Base-by-base conservation (phyloP, 805 yeast species). In the Candida montana region DNA sequence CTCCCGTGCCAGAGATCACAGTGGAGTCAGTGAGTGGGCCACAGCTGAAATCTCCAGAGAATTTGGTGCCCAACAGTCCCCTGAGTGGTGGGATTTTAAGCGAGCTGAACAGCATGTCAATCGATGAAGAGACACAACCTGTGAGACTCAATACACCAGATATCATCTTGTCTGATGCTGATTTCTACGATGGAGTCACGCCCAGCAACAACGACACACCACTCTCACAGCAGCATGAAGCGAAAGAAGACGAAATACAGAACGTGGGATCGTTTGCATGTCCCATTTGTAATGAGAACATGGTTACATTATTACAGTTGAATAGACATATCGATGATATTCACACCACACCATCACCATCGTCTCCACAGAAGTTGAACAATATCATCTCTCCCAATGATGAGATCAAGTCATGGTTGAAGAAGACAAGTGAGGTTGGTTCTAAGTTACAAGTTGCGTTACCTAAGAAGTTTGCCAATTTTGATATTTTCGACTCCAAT, bases 251-350 rank as follows among this genome's bases (percentile, higher is more conserved):
- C 9, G 27, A 35, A 10, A 11, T 12, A 11, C 33, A 12, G 7
- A 23, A 30, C 16, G 44, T 8, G 20, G 26, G 18, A 8, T 20
- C 43, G 3, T 37, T 57, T 13, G 26, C 39, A 15, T 87, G 95
- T 53, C 95, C 95, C 2, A 80, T 87, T 1, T 87, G 95, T 54
- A 60, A 65, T 12, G 82, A 78, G 44, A 37, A 59, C 2, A 78
- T 83, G 81, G 60, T 75, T 7, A 69, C 74, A 6, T 58, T 81
- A 31, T 38, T 50, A 13, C 81, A 75, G 46, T 64, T 86, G 42
- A 84, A 84, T 57, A 67, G 69, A 33, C 96, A 87, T 59, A 61
- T 87, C 21, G 95, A 88, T 56, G 82, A 74, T 43, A 74, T 61
- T 8, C 96, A 87, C 15, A 24, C 36, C 15, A 24, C 36, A n/a